Base-by-base conservation (phyloP, 2,329 filamentous ascomycete genomes). In the Alternaria postmessia region DNA sequence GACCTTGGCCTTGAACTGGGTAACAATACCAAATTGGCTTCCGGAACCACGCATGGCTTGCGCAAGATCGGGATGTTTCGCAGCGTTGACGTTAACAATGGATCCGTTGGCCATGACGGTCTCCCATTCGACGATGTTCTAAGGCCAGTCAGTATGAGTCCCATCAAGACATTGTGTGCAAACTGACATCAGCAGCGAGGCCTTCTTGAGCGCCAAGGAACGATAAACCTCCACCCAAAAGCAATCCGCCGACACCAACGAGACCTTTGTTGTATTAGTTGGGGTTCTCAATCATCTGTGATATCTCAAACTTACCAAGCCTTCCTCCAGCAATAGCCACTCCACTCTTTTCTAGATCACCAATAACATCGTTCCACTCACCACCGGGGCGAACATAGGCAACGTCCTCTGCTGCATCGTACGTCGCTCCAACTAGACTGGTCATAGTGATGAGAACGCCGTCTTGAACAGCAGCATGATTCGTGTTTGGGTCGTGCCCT, bases 311-410 rank as follows among this genome's bases (percentile, higher is more conserved):
- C 59, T 8, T 54, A 64, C 67, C 68, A 20, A 75, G 48, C 11
- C 70, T 63, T 48, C 70, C 71, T 46, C 71, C 66, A n/a, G 75
- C 64, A 46, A 79, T 70, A 9, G 78, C 73, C 18, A 79, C 74
- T 6, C 77, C 76, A 22, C 71, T 64, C 18, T 73, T 62, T n/a
- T 74, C 74, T 28, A 81, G 65, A 6, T 70, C 66, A 3, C 70
- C 67, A 41, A 79, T 72, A 5, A 80, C 78, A 58, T 80, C 75
- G 53, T 79, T 78, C 78, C 78, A 81, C 58, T 79, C 74, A 24
- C 78, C 78, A 28, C 79, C 78, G 1, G 78, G 78, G 55, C 75
- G 78, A 16, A 81, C 76, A 51, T 72, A 75, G 4, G 80, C 78
- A 11, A 80, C 63, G 28, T 64, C 63, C n/a, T 72, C 75, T 7